Evolutionary conservation across 139 green algal species (phyloP).

Genomic region (Trebouxia sp.): DNA sequence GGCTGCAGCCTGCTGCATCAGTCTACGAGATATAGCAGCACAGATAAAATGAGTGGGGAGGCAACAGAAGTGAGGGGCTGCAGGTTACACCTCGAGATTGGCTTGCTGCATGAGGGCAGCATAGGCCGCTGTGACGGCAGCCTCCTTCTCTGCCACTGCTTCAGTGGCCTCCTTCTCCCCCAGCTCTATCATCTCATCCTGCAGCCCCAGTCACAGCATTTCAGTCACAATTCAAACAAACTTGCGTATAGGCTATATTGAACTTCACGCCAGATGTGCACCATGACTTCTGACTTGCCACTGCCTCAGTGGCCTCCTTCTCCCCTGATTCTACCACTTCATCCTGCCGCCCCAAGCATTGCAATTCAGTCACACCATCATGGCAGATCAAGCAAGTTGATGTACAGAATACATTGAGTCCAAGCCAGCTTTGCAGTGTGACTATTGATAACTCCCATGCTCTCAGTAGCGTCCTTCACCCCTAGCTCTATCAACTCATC

Average conservation of each 20-base stretch:
- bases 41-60: no score
- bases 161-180: constrained; percentile 71
- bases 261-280: no score
- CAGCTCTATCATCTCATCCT: constrained; percentile 82
- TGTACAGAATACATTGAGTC: no score
- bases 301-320: constrained; percentile 63
- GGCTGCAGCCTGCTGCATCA: not conserved
- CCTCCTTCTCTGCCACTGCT: constrained; percentile 52
- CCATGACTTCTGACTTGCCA: no score
- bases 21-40: no score
- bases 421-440: no score
- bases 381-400: no score
- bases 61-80: no score
- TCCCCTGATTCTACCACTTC: constrained; percentile 81
- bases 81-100: constrained; percentile 64
- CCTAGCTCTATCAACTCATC: constrained; percentile 81
- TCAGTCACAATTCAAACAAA: no score
- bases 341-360: constrained; percentile 51
- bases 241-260: no score
- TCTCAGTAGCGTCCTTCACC: constrained; percentile 69
- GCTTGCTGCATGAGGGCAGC: constrained; percentile 60
- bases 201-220: constrained; percentile 24
- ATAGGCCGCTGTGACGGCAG: constrained; percentile 48
- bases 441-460: no score
- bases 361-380: no score